Evolutionary conservation across 2,329 filamentous ascomycete genomes (phyloP), one percentile per base, ranked within the genome.

Genomic region (Domatiomyces globalis): DNA sequence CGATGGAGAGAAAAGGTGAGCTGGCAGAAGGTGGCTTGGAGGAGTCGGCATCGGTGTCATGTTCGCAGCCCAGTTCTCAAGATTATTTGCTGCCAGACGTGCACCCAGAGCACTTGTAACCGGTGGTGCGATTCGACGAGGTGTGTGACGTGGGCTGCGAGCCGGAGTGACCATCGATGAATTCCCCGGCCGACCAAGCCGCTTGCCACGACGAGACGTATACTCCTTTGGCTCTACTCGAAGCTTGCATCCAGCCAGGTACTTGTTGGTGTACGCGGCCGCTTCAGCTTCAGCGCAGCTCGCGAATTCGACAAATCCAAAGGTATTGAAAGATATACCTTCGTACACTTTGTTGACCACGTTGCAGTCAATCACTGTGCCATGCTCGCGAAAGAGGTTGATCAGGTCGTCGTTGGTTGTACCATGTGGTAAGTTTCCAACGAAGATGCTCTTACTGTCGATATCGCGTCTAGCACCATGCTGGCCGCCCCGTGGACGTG

Each of bases 151-250:
- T 6, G 22, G 3, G 22, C 22, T 25, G 22, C 22, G 3, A 25
- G 3, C 22, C 3, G 22, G 3, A 25, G 22, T 25, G 3, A 6
- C 22, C 22, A 25, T 25, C 3, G 22, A 25, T 25, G 22, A 25
- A 25, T 25, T 25, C 22, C n/a, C n/a, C n/a, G n/a, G n/a, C n/a
- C n/a, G n/a, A n/a, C n/a, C n/a, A n/a, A n/a, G n/a, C n/a, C n/a
- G n/a, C n/a, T 48, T 49, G 36, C 44, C 44, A 9, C 57, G 58
- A 42, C 58, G 56, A 29, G 49, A 51, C n/a, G 57, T 57, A 43
- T 60, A 58, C 47, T 61, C 58, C 48, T 61, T 62, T 7, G 50
- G 54, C 46, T 62, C 60, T 12, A 61, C 50, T 17, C 58, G 58
- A 20, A 60, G 51, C 22, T 51, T 57, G 43, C 49, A 17, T 17